A percentile compares a stretch with the other conserved stretches of the same genome.
These are phyloP conservation scores for Xylaria sp. DNA, from an alignment of 2,329 filamentous ascomycete genomes.

Conservation along the genomic window DNA sequence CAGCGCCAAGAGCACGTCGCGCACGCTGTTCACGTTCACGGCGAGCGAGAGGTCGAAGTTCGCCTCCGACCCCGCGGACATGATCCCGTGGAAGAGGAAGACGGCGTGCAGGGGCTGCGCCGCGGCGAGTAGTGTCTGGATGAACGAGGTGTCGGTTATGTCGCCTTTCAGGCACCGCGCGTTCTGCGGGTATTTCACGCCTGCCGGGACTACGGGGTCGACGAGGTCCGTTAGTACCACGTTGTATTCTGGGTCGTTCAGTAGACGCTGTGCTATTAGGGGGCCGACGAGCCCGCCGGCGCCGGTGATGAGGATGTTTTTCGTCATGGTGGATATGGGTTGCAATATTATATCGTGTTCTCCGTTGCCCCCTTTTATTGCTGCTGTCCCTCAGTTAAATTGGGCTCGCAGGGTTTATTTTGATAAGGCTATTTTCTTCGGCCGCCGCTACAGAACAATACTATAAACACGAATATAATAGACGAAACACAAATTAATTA, in stretches of 20 bases:
- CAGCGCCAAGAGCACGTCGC: conserved; percentile 62
- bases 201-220: conserved; percentile 61
- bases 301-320: conserved; percentile 52
- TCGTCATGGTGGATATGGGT: conserved; percentile 40
- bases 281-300: conserved; percentile 51
- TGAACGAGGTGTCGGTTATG: conserved; percentile 52
- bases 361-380: neutral
- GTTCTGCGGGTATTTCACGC: conserved; percentile 61
- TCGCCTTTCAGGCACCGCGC: conserved; percentile 63
- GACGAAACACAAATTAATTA: neutral
- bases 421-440: neutral
- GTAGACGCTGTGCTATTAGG: conserved; percentile 54
- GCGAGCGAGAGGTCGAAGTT: conserved; percentile 68
- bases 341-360: neutral
- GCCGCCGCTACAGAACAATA: neutral
- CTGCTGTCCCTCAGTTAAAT: neutral
- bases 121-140: conserved; percentile 56
- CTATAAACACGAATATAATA: neutral
- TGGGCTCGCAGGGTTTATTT: neutral
- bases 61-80: conserved; percentile 72
- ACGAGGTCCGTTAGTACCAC: conserved; percentile 65
- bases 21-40: conserved; percentile 71
- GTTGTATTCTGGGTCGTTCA: conserved; percentile 54
- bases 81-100: conserved; percentile 74
- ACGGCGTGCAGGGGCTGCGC: conserved; percentile 62